A percentile compares a stretch with the other conserved stretches of the same genome.
Evolutionary conservation across 441 rosid genomes (phyloP).

Genomic region (Eutrema salsugineum): DNA sequence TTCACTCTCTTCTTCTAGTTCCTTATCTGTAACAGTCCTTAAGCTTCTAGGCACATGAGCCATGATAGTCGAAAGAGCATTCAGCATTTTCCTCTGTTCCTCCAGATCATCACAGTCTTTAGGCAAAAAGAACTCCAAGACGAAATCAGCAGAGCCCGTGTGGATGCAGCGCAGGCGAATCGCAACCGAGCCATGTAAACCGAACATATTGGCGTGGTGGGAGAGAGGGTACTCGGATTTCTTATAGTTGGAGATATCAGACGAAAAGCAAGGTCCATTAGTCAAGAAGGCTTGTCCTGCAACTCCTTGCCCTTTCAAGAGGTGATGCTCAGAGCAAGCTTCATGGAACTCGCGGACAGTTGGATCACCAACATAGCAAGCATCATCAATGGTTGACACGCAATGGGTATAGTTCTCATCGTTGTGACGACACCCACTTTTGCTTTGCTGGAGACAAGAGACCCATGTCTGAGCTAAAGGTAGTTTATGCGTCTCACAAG

Average conservation of each 20-base stretch:
- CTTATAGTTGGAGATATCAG: constrained; percentile 53
- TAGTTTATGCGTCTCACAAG: constrained; percentile 67
- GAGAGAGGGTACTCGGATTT: constrained; percentile 86
- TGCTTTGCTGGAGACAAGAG: constrained; percentile 69
- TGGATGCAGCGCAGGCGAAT: constrained; percentile 71
- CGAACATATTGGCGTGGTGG: constrained; percentile 83
- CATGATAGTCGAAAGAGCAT: constrained; percentile 60
- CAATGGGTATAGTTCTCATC: constrained; percentile 64
- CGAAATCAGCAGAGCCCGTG: constrained; percentile 67
- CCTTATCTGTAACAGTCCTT: constrained; percentile 71
- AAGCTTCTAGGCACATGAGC: constrained; percentile 63
- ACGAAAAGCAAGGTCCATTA: constrained; percentile 79
- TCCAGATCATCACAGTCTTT: constrained; percentile 52
- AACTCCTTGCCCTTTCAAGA: constrained; percentile 88
- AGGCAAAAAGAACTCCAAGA: constrained; percentile 91
- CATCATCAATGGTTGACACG: constrained; percentile 76
- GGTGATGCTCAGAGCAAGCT: constrained; percentile 92
- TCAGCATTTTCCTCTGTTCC: constrained; percentile 66
- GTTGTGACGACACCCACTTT: constrained; percentile 77
- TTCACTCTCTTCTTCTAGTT: constrained; percentile 61
- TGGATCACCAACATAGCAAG: constrained; percentile 64
- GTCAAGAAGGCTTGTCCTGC: constrained; percentile 82
- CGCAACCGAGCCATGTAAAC: constrained; percentile 77
- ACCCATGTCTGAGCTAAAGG: constrained; percentile 92
- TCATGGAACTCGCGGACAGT: constrained; percentile 57